These are phyloP conservation scores for Aegilops sharonensis DNA, from an alignment of 176 grass and related monocot genomes.

Conservation along the genomic window DNA sequence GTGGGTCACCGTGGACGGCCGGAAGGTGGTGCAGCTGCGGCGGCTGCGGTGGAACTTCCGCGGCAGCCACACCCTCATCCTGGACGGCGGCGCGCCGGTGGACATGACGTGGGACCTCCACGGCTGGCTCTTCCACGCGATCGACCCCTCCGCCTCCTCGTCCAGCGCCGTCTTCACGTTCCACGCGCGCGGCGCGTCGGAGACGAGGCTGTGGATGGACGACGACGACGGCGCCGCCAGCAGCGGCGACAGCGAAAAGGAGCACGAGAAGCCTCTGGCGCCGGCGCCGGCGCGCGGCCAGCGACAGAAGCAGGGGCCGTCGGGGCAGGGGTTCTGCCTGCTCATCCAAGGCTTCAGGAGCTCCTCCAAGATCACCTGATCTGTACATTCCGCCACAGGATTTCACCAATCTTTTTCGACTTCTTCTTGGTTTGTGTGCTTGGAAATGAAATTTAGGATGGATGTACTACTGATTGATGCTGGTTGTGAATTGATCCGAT, in stretches of 20 bases:
- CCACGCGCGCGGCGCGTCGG: conserved; percentile 43
- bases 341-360: conserved; percentile 57
- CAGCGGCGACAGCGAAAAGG: background rate
- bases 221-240: conserved; percentile 1
- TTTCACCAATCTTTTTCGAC: conserved; percentile 15
- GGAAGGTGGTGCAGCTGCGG: conserved; percentile 48
- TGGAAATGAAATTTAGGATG: background rate
- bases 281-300: background rate
- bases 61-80: conserved; percentile 58
- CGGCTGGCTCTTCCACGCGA: conserved; percentile 55
- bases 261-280: background rate
- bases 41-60: conserved; percentile 63
- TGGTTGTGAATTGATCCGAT: conserved; percentile 24
- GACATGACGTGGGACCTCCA: conserved; percentile 76
- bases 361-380: conserved; percentile 49
- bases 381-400: conserved; percentile 34
- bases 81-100: conserved; percentile 53
- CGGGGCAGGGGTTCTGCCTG: conserved; percentile 54
- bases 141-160: conserved; percentile 3
- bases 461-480: conserved; percentile 8
- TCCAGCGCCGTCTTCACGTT: conserved; percentile 65
- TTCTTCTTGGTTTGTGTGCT: conserved; percentile 27
- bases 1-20: conserved; percentile 52
- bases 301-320: conserved; percentile 23
- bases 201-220: conserved; percentile 41